A percentile compares a stretch with the other conserved stretches of the same genome.
phyloP scores from a whole-genome alignment of 2,329 filamentous ascomycete species.

The Clonostachys solani region DNA sequence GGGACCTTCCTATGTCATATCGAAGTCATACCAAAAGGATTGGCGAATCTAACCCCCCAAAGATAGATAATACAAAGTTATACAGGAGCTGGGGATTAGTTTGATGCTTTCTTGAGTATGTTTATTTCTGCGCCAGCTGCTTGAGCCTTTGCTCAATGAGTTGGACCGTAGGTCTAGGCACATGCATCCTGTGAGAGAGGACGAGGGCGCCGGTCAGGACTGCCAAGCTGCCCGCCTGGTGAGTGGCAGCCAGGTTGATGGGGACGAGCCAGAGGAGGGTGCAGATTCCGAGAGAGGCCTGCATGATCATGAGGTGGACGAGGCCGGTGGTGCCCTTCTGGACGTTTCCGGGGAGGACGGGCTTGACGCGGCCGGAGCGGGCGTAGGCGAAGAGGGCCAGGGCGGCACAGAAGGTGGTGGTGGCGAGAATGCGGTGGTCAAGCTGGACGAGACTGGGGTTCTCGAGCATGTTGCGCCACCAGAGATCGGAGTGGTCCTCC shows the following conservation, averaged over 20 bases:
- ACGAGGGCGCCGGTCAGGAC: constrained; percentile 79
- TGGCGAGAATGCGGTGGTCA: constrained; percentile 89
- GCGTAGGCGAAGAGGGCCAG: constrained; percentile 78
- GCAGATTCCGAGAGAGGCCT: constrained; percentile 82
- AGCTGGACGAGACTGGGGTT: constrained; percentile 95
- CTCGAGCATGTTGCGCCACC: constrained; percentile 97
- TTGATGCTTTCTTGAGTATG: too few relatives aligned
- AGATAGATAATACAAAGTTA: too few relatives aligned
- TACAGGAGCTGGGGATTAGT: too few relatives aligned
- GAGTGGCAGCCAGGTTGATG: constrained; percentile 78
- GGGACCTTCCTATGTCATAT: too few relatives aligned
- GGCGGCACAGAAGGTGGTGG: constrained; percentile 80
- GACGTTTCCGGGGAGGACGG: constrained; percentile 58
- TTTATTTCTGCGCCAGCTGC: constrained; percentile 10
- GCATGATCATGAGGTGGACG: constrained; percentile 75
- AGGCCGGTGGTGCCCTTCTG: constrained; percentile 71
- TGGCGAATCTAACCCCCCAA: too few relatives aligned
- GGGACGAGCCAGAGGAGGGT: constrained; percentile 95
- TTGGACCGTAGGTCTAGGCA: constrained; percentile 61
- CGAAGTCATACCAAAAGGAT: too few relatives aligned
- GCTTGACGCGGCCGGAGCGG: constrained; percentile 55
- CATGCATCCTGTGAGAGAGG: constrained; percentile 71
- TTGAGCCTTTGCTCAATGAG: constrained; percentile 51
- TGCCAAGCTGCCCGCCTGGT: constrained; percentile 87
- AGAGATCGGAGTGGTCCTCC: constrained; percentile 75